phyloP scores from a whole-genome alignment of 2,329 filamentous ascomycete genomes.

The Aureobasidium sp. region DNA sequence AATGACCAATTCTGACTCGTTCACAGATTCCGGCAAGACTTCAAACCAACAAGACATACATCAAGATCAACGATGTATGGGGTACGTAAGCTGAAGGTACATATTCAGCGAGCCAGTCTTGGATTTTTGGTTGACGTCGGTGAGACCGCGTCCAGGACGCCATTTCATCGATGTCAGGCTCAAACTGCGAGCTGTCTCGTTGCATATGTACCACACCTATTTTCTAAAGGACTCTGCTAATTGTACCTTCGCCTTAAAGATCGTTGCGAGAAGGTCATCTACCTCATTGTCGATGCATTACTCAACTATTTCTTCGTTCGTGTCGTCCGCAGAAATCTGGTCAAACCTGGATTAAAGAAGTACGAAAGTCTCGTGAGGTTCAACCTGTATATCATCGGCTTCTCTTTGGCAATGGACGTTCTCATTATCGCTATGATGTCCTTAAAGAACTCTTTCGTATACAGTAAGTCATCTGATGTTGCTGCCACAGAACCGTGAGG shows the following conservation, averaged over 20 bases:
- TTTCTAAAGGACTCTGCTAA: too few relatives aligned
- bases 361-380: constrained; percentile 43
- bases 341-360: constrained; percentile 42
- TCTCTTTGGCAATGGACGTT: constrained; percentile 43
- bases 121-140: too few relatives aligned
- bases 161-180: too few relatives aligned
- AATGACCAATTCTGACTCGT: neutral
- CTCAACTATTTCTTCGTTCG: constrained; percentile 33
- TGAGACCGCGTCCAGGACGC: too few relatives aligned
- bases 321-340: constrained; percentile 38
- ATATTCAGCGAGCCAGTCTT: too few relatives aligned
- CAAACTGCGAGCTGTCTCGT: too few relatives aligned
- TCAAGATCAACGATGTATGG: constrained; percentile 29
- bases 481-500: neutral
- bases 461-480: constrained; percentile 13
- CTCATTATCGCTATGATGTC: constrained; percentile 41
- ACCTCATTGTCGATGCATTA: constrained; percentile 28
- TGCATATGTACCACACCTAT: too few relatives aligned
- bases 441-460: constrained; percentile 38
- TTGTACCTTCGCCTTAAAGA: constrained; percentile 10
- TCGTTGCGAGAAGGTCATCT: constrained; percentile 29
- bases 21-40: constrained; percentile 24
- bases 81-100: constrained; percentile 4
- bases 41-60: constrained; percentile 24
- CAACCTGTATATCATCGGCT: constrained; percentile 41